phyloP scores from a whole-genome alignment of 2,329 filamentous ascomycete species.

The Triangularia setosa region DNA sequence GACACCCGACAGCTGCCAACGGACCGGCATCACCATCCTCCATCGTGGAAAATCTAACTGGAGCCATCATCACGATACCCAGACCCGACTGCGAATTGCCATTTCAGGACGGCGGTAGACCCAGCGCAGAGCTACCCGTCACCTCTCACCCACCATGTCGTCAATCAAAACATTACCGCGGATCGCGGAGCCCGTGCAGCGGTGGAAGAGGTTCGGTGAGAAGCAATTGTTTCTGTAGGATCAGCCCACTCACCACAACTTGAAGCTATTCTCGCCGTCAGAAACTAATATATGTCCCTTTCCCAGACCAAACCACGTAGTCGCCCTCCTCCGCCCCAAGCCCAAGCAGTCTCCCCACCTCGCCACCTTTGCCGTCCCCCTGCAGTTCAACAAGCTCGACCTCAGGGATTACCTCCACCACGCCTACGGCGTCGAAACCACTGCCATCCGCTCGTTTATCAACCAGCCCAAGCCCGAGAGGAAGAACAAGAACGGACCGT shows the following conservation, averaged over 20 bases:
- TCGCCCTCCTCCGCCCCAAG: slow-evolving; percentile 71
- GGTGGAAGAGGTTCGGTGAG: slow-evolving; percentile 36
- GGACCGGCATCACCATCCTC: slow-evolving; percentile 15
- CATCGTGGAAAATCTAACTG: slow-evolving; percentile 20
- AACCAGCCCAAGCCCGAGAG: slow-evolving; percentile 56
- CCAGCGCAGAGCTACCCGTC: neutral
- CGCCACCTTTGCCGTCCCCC: slow-evolving; percentile 85
- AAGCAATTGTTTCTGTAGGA: slow-evolving; percentile 56
- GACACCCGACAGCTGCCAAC: slow-evolving; percentile 13
- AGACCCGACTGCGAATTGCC: slow-evolving; percentile 8
- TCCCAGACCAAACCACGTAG: slow-evolving; percentile 70
- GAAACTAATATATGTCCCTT: neutral
- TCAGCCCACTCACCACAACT: neutral
- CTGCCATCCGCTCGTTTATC: slow-evolving; percentile 74
- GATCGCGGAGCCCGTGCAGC: neutral
- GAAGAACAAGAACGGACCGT: slow-evolving; percentile 43
- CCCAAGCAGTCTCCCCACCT: slow-evolving; percentile 70
- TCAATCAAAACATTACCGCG: neutral
- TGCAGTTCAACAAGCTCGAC: slow-evolving; percentile 94
- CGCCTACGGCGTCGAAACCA: slow-evolving; percentile 71
- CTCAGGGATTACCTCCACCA: slow-evolving; percentile 91
- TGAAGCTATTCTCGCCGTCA: too few species aligned
- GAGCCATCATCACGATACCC: slow-evolving; percentile 6
- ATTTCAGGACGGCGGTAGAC: neutral
- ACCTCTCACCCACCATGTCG: neutral